Evolutionary conservation across 108 stramenopile species (phyloP), one percentile per base, ranked within the genome.

Genomic region (Skeletonema marinoi): DNA sequence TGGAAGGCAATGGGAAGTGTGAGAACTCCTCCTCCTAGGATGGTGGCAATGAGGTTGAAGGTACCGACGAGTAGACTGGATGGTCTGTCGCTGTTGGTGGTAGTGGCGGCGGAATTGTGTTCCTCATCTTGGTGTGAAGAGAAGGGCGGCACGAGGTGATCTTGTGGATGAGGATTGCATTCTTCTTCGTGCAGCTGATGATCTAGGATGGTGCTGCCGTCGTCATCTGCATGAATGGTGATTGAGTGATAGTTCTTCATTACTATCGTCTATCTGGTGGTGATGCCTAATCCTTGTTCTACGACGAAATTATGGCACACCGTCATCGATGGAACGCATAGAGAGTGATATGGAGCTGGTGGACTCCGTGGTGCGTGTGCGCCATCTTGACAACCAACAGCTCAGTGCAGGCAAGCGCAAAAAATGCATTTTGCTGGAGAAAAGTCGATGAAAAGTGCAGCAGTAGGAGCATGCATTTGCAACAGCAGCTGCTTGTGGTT

Each of bases 1-100:
- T 70, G 63, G 56, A 86, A 88, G 0, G 82, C 87, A 21, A 86
- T 86, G 25, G 89, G 89, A 3, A 90, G 58, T 3, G 85, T 81
- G 25, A 90, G 84, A 4, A 85, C 82, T 32, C 85, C 87, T 17
- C 89, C 89, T 1, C 89, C 89, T 48, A 85, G 60, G 21, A 90
- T 83, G 9, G 96, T 90, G 25, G 96, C 93, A 30, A 92, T 86
- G 0, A 97, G 71, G 75, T 94, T 94, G 81, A 97, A 93, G 1
- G 75, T 88, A 8, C 92, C 91, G 42, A 86, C 74, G 21, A 87
- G 50, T 4, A 84, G 25, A 9, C 80, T 65, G 0, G 93, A 90
- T 66, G 81, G 75, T 12, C 93, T 88, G 16, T 73, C 59, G 38
- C 63, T 48, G 32, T 14, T 35, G 42, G 63, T 42, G 41, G 41